Conservation (phyloP, 306 rosid species). For the Erythrophleum fordii region DNA sequence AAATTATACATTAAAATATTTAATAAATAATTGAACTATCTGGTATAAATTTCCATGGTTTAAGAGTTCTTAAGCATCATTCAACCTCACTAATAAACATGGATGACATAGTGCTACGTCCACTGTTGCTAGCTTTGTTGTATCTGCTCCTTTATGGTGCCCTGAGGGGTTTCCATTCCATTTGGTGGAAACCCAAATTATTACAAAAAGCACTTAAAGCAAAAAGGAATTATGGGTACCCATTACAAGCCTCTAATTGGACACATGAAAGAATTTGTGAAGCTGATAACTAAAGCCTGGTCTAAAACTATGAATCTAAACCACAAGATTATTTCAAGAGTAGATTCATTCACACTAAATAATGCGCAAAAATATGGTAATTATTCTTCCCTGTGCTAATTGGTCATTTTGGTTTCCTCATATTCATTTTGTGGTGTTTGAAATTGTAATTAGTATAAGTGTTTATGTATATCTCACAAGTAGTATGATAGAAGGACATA, state of each 20-base stretch:
- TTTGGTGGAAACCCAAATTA: conserved; percentile 57
- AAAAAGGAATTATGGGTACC: conserved; percentile 57
- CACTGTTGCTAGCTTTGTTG: conserved; percentile 27
- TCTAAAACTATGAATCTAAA: conserved; percentile 49
- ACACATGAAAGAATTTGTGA: conserved; percentile 54
- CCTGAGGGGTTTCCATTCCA: conserved; percentile 41
- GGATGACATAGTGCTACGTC: conserved; percentile 33
- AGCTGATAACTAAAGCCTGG: conserved; percentile 54
- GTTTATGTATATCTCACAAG: not conserved
- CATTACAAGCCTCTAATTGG: conserved; percentile 53
- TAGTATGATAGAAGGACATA: not conserved
- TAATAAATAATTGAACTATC: not conserved
- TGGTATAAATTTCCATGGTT: not conserved
- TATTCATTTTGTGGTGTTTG: not conserved
- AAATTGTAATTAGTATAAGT: not conserved
- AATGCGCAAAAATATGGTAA: conserved; percentile 51
- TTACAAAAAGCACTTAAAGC: conserved; percentile 49
- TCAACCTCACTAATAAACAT: conserved; percentile 22
- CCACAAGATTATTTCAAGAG: conserved; percentile 52
- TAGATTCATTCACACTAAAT: conserved; percentile 50
- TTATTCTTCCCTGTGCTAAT: not conserved
- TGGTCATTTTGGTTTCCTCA: not conserved
- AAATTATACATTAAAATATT: not conserved
- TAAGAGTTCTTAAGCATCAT: conserved; percentile 4
- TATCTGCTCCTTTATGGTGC: conserved; percentile 44